Evolutionary conservation across 148 eudicot species (phyloP).

Genomic region (Nepenthes mirabilis): DNA sequence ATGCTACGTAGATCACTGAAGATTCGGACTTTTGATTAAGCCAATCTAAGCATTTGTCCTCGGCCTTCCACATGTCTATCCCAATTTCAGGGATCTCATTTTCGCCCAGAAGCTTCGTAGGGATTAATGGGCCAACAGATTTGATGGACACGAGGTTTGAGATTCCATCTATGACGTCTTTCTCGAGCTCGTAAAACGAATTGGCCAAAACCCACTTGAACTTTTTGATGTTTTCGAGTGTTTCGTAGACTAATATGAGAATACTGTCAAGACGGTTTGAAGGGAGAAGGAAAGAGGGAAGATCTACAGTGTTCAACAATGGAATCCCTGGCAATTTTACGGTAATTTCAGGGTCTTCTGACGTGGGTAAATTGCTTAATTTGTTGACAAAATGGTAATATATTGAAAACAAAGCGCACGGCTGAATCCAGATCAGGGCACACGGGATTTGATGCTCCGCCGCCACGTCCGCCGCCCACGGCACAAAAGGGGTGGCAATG

Average conservation of each 20-base stretch:
- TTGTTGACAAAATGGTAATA: slow-evolving; percentile 25
- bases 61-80: slow-evolving; percentile 23
- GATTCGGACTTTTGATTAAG: slow-evolving; percentile 8
- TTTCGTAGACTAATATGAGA: slow-evolving; percentile 1
- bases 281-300: slow-evolving; percentile 38
- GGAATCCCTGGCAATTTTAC: slow-evolving; percentile 35
- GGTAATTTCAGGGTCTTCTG: slow-evolving; percentile 7
- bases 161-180: slow-evolving; percentile 8
- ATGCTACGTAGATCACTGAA: slow-evolving; percentile 31
- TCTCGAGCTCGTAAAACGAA: slow-evolving; percentile 34
- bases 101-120: slow-evolving; percentile 11
- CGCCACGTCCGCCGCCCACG: slow-evolving; percentile 37
- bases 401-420: slow-evolving; percentile 24
- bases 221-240: slow-evolving; percentile 12
- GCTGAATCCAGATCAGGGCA: slow-evolving; percentile 46
- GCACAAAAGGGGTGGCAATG: slow-evolving; percentile 27
- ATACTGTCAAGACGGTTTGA: slow-evolving; percentile 9
- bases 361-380: slow-evolving; percentile 14
- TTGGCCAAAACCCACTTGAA: slow-evolving; percentile 29
- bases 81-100: slow-evolving; percentile 2
- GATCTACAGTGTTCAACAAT: slow-evolving; percentile 16
- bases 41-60: slow-evolving; percentile 28
- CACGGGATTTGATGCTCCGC: slow-evolving; percentile 18
- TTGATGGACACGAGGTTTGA: slow-evolving; percentile 7
- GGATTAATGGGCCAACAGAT: slow-evolving; percentile 34